Conservation (phyloP, 2,329 filamentous ascomycete genomes). For the Paraphoma chrysanthemicola region DNA sequence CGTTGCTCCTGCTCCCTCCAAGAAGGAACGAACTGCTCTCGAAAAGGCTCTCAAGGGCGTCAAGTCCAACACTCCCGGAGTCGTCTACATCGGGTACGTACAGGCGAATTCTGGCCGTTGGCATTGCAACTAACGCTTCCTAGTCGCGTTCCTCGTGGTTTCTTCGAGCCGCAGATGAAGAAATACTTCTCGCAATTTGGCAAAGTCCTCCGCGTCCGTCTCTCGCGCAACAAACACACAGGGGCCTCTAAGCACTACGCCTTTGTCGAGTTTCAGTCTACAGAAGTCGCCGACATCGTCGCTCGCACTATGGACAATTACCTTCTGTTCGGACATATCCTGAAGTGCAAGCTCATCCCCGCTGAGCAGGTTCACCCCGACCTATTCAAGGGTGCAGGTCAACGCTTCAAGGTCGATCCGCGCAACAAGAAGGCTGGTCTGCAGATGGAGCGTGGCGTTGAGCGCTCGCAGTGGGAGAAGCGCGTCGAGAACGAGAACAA, state of each 20-base stretch:
- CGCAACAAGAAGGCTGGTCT: slow-evolving; percentile 85
- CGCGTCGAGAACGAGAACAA: slow-evolving; percentile 76
- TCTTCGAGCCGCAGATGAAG: slow-evolving; percentile 96
- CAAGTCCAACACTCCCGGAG: slow-evolving; percentile 69
- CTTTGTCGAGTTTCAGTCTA: slow-evolving; percentile 84
- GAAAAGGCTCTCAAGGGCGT: slow-evolving; percentile 59
- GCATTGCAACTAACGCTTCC: slow-evolving; percentile 6
- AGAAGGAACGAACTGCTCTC: slow-evolving; percentile 50
- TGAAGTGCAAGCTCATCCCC: slow-evolving; percentile 84
- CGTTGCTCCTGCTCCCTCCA: slow-evolving; percentile 35
- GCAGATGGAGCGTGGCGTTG: slow-evolving; percentile 74
- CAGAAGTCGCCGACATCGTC: slow-evolving; percentile 87
- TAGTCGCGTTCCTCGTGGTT: slow-evolving; percentile 86
- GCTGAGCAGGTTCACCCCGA: slow-evolving; percentile 78
- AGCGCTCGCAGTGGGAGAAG: slow-evolving; percentile 79
- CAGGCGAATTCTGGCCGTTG: not conserved
- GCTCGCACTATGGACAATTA: slow-evolving; percentile 98
- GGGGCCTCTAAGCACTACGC: slow-evolving; percentile 92
- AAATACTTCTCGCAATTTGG: slow-evolving; percentile 96
- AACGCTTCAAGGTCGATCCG: slow-evolving; percentile 86
- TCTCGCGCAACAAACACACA: slow-evolving; percentile 91
- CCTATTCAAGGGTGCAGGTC: slow-evolving; percentile 89
- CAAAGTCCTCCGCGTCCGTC: slow-evolving; percentile 75
- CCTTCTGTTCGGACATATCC: slow-evolving; percentile 89
- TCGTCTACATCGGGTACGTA: slow-evolving; percentile 80